A percentile compares a stretch with the other conserved stretches of the same genome.
Conservation (phyloP, 2,329 filamentous ascomycete genomes). For the Diaporthe vaccinii region DNA sequence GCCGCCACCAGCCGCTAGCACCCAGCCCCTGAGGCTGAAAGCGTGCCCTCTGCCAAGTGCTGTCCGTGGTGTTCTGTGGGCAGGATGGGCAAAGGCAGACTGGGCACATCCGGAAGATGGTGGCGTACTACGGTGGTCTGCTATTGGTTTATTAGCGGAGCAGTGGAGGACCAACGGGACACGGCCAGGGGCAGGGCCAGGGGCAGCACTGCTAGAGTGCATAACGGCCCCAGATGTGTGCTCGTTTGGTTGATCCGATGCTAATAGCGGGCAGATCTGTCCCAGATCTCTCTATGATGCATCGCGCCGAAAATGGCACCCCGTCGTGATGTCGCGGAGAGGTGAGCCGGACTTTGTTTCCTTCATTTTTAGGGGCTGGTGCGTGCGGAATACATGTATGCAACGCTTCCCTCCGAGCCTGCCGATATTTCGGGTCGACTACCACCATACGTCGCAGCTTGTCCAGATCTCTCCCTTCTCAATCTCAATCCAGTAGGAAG, state of each 20-base stretch:
- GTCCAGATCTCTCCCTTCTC: not conserved
- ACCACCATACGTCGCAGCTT: conserved; percentile 9
- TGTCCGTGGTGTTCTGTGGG: not conserved
- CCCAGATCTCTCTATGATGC: conserved; percentile 11
- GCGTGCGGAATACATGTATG: conserved; percentile 23
- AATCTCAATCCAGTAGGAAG: not conserved
- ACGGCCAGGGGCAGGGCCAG: conserved; percentile 3
- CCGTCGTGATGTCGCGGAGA: conserved; percentile 21
- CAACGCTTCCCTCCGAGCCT: conserved; percentile 18
- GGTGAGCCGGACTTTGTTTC: conserved; percentile 17
- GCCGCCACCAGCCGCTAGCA: conserved; percentile 21
- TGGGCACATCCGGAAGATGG: not conserved
- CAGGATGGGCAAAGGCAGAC: not conserved
- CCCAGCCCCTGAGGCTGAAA: conserved; percentile 11
- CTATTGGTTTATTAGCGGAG: conserved; percentile 11
- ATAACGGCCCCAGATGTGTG: conserved; percentile 27
- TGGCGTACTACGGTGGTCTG: conserved; percentile 10
- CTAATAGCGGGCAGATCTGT: conserved; percentile 26
- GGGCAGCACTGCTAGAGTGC: conserved; percentile 16
- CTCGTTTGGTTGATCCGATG: conserved; percentile 24
- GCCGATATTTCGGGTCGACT: conserved; percentile 1
- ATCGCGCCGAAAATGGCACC: conserved; percentile 22
- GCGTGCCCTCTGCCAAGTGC: not conserved
- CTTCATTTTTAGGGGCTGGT: not conserved
- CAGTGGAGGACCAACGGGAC: conserved; percentile 15